Evolutionary conservation across 768 basidiomycete genomes (phyloP).

Genomic region (Daedaleopsis nitida): DNA sequence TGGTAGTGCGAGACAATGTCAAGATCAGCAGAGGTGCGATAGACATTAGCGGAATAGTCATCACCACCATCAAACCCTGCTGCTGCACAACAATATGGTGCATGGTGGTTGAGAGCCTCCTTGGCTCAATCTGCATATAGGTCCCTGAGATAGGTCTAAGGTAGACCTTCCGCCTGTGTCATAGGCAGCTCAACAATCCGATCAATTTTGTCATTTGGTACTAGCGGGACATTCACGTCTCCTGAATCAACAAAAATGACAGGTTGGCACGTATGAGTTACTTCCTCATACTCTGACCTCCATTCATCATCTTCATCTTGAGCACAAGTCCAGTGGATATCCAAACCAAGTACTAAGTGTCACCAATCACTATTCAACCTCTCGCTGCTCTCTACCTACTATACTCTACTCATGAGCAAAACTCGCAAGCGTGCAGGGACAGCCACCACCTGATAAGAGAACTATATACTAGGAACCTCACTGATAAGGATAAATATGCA

Average conservation of each 20-base stretch:
- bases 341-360: too few relatives aligned
- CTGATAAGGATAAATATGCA: too few relatives aligned
- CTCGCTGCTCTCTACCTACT: too few relatives aligned
- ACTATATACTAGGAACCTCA: too few relatives aligned
- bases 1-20: slow-evolving; percentile 8
- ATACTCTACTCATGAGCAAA: too few relatives aligned
- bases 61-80: not conserved
- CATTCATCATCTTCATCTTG: not conserved
- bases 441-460: too few relatives aligned
- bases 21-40: not conserved
- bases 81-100: slow-evolving; percentile 2
- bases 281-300: not conserved
- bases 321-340: not conserved
- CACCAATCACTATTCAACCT: too few relatives aligned
- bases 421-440: too few relatives aligned
- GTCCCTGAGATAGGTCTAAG: not conserved
- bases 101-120: not conserved
- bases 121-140: slow-evolving; percentile 1
- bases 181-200: not conserved
- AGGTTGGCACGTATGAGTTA: not conserved
- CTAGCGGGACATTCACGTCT: not conserved
- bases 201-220: not conserved
- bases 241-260: not conserved
- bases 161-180: not conserved
- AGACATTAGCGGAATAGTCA: not conserved